Base-by-base conservation (phyloP, 768 basidiomycete species). In the Leucosporidium scottii region DNA sequence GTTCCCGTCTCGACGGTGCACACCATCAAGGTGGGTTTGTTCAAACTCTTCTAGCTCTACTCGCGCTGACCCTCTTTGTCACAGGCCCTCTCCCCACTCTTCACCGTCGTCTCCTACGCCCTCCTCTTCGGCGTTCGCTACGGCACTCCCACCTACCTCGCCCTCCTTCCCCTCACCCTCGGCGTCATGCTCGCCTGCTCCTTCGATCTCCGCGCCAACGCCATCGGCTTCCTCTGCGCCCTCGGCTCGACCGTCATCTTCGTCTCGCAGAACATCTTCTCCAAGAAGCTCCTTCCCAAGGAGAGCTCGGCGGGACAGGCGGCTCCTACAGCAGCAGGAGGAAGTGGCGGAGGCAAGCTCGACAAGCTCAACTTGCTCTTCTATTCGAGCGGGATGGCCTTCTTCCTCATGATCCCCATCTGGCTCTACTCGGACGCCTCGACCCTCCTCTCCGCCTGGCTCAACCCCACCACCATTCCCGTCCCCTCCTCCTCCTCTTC, bases 181-280 rank as follows among this genome's bases (percentile, higher is more conserved):
- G 96, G 96, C 47, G 96, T 99, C 77, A 98, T 98, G 93, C 83
- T 99, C 71, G 93, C 92, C 49, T 94, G 89, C 78, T 91, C 92
- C 15, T 93, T 90, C 76, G 93, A 96, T 79, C 80, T 94, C 66
- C 90, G 91, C 1, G 86, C 86, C 4, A 93, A 92, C 58, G 93
- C 92, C 76, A 78, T 84, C 25, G 96, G 96, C 18, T 80, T 99
- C n/a, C 80, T 96, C 31, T 96, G 90, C 78, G 94, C 96, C 4
- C 93, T 99, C 76, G 94, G 94, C 21, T 96, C 93, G 17, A 96
- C 96, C 36, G 80, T 99, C 66, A 87, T 99, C 72, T 98, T 99
- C 77, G 96, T 99, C 70, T 89, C 88, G 73, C 93, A 92, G 71
- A 99, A 99, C 79, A 98, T 99, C 74, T 96, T 93, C 79, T 97